phyloP scores from a whole-genome alignment of 305 asterid genomes.

The Fraxinus paxiana region DNA sequence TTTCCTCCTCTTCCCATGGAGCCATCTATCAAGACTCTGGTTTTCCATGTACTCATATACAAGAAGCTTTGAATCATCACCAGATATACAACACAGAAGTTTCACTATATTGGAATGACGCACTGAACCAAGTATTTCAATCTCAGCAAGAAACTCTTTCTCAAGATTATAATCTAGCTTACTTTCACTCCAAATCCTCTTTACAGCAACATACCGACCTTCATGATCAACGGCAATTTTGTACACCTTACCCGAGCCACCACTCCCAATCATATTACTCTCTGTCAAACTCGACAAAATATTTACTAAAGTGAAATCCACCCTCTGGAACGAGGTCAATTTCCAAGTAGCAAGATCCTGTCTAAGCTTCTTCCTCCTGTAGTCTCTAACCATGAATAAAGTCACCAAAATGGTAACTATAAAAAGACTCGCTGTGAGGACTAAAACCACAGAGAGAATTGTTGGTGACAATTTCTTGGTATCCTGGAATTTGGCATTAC shows the following conservation, averaged over 20 bases:
- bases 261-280: constrained; percentile 65
- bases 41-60: constrained; percentile 89
- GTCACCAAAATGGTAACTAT: constrained; percentile 31
- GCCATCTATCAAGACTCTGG: constrained; percentile 75
- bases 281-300: constrained; percentile 59
- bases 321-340: constrained; percentile 69
- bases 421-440: constrained; percentile 37
- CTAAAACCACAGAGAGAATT: constrained; percentile 44
- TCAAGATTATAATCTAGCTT: constrained; percentile 46
- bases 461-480: constrained; percentile 38
- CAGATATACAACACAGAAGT: constrained; percentile 75
- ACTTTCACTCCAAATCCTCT: constrained; percentile 53
- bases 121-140: constrained; percentile 65
- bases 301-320: constrained; percentile 64
- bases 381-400: constrained; percentile 41
- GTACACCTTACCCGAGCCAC: constrained; percentile 85
- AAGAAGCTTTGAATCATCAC: constrained; percentile 67
- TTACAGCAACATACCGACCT: constrained; percentile 63
- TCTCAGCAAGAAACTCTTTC: constrained; percentile 76
- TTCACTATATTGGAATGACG: constrained; percentile 85
- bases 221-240: constrained; percentile 41
- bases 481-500: constrained; percentile 26
- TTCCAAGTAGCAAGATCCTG: constrained; percentile 62
- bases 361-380: constrained; percentile 52
- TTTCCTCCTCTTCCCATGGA: constrained; percentile 50